phyloP scores from a whole-genome alignment of 106 monocot species.

The Narthecium ossifragum region DNA sequence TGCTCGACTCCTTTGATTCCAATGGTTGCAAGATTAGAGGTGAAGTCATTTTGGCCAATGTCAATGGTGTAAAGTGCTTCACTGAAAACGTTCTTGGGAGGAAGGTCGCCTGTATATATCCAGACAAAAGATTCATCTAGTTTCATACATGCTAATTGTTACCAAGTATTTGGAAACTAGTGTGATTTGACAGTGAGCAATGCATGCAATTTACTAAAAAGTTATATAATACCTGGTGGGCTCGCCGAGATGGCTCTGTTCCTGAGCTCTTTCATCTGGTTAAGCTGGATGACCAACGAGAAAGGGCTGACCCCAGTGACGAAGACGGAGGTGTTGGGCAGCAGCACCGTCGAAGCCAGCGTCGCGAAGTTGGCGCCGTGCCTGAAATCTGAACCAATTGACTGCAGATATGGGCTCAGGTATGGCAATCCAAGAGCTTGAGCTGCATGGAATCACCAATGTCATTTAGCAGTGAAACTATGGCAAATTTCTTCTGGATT shows the following conservation, averaged over 20 bases:
- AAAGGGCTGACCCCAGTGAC: conserved; percentile 69
- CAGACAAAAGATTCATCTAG: too few relatives aligned
- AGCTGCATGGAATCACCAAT: conserved; percentile 24
- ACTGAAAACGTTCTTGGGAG: conserved; percentile 26
- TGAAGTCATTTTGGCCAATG: conserved; percentile 88
- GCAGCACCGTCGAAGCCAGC: conserved; percentile 54
- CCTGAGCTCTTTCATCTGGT: conserved; percentile 63
- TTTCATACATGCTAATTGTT: too few relatives aligned
- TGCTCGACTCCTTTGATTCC: conserved; percentile 39
- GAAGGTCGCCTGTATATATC: conserved; percentile 35
- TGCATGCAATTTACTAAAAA: too few relatives aligned
- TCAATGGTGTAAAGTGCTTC: conserved; percentile 73
- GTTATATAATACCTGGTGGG: conserved; percentile 14
- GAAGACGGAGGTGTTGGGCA: conserved; percentile 69
- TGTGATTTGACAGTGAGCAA: too few relatives aligned
- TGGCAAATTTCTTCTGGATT: not conserved
- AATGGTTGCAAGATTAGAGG: conserved; percentile 45
- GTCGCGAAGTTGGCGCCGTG: conserved; percentile 78
- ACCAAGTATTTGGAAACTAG: too few relatives aligned
- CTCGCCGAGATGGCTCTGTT: conserved; percentile 11
- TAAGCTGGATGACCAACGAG: conserved; percentile 57
- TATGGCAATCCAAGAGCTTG: conserved; percentile 69
- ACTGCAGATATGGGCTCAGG: conserved; percentile 86
- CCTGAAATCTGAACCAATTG: conserved; percentile 50
- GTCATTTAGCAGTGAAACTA: not conserved